These are phyloP conservation scores for Vanderwaltozyma tropicalis DNA, from an alignment of 805 yeast genomes.

Conservation along the genomic window DNA sequence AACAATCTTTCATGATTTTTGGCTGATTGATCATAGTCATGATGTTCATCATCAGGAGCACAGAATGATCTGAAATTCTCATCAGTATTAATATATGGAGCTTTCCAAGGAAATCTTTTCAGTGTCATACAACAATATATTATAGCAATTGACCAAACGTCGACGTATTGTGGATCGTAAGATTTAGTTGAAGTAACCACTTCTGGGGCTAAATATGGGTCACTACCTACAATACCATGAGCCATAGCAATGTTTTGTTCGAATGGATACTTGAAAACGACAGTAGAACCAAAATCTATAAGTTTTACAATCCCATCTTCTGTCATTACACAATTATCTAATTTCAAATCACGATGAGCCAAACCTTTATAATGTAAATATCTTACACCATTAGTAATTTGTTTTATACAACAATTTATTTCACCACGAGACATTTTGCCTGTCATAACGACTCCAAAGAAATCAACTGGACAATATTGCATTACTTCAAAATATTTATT, in stretches of 20 bases:
- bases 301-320: conserved; percentile 62
- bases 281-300: conserved; percentile 78
- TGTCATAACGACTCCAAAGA: conserved; percentile 78
- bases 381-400: conserved; percentile 56
- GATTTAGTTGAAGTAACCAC: conserved; percentile 39
- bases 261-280: conserved; percentile 70
- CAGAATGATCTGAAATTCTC: conserved; percentile 57
- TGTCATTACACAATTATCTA: conserved; percentile 75
- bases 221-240: conserved; percentile 75
- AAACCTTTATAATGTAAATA: conserved; percentile 69
- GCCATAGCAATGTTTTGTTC: conserved; percentile 47
- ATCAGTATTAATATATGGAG: conserved; percentile 57
- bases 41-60: conserved; percentile 59
- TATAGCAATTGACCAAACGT: conserved; percentile 76
- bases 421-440: conserved; percentile 73
- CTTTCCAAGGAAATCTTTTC: conserved; percentile 80
- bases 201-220: conserved; percentile 81
- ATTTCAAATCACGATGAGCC: conserved; percentile 73
- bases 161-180: conserved; percentile 69
- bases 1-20: conserved; percentile 55
- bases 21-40: conserved; percentile 63
- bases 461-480: conserved; percentile 80
- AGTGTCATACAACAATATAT: conserved; percentile 80
- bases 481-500: conserved; percentile 67
- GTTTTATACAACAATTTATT: conserved; percentile 71